Evolutionary conservation across 2,329 filamentous ascomycete species (phyloP), one percentile per base, ranked within the genome.

Genomic region (Aspergillus floridensis): DNA sequence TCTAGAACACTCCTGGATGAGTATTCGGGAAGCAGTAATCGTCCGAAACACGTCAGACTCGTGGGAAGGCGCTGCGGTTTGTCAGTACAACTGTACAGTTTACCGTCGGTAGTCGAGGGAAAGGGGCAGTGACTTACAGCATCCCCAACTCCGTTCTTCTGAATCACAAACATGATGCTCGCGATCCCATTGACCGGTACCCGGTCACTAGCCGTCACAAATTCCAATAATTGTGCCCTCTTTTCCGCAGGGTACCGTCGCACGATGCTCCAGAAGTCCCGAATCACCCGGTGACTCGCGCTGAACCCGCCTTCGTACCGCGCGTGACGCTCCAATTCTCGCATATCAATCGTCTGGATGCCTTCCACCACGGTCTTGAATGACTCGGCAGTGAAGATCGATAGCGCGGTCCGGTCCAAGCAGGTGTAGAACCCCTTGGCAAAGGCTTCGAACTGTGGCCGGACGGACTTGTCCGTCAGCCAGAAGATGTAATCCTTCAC

Each of bases 1-100:
- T 82, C 82, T 70, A 99, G 72, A 38, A 90, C 85, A 60, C 89
- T 86, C 70, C 81, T 85, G 44, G 85, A 85, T 56, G 79, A 82
- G 74, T 98, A 99, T 76, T 93, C 88, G 1, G 95, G 95, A 62
- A 99, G 75, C 64, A 96, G 77, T 49, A 99, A 77, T 51, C 90
- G 93, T 1, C 93, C 92, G 77, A 96, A 98, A 75, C 95, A 99
- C 0, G 95, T 99, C 69, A 92, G 89, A 62, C 91, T 93, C 5
- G 90, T 96, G 3, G 95, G 95, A 67, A 99, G 73, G 65, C 79
- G 72, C 74, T 77, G 57, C 44, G 60, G 31, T 47, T 16, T 29
- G 53, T 66, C 21, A 67, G 59, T 49, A 51, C 5, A 6, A 7
- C n/a, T 5, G 16, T 4, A 4, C 46, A 12, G 8, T 12, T 2